phyloP scores from a whole-genome alignment of 1,284 basidiomycete genomes.

The Ceratobasidium sp. region DNA sequence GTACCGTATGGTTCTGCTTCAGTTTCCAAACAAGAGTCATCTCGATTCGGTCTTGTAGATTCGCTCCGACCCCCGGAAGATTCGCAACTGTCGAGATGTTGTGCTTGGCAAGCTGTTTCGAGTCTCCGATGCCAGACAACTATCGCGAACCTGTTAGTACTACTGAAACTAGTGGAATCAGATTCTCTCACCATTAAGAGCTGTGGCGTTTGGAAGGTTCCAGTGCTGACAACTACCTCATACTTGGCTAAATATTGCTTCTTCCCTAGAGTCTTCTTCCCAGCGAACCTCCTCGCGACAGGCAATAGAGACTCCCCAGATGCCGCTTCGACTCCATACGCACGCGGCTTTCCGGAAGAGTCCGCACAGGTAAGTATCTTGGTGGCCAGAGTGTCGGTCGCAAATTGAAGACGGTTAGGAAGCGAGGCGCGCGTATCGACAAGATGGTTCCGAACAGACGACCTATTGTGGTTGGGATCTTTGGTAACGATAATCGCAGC shows the following conservation, averaged over 20 bases:
- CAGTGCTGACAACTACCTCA: slow-evolving; percentile 35
- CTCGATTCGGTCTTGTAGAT: slow-evolving; percentile 35
- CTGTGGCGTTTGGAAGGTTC: slow-evolving; percentile 34
- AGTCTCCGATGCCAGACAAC: slow-evolving; percentile 30
- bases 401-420: slow-evolving; percentile 20
- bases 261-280: slow-evolving; percentile 7
- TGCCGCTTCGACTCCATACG: slow-evolving; percentile 32
- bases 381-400: slow-evolving; percentile 32
- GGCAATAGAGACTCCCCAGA: slow-evolving; percentile 17
- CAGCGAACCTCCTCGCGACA: slow-evolving; percentile 14
- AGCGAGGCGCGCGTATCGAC: slow-evolving; percentile 12
- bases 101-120: slow-evolving; percentile 20
- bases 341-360: slow-evolving; percentile 12
- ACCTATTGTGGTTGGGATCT: slow-evolving; percentile 18
- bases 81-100: slow-evolving; percentile 26
- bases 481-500: slow-evolving; percentile 23
- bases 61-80: slow-evolving; percentile 24
- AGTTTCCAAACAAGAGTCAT: slow-evolving; percentile 37
- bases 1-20: slow-evolving; percentile 24
- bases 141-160: background rate
- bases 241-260: slow-evolving; percentile 36
- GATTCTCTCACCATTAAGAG: slow-evolving; percentile 13
- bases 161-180: background rate
- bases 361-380: slow-evolving; percentile 35
- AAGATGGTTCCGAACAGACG: slow-evolving; percentile 31